Evolutionary conservation across 1,284 basidiomycete genomes (phyloP), one percentile per base, ranked within the genome.

Genomic region (Neonothopanus nambi): DNA sequence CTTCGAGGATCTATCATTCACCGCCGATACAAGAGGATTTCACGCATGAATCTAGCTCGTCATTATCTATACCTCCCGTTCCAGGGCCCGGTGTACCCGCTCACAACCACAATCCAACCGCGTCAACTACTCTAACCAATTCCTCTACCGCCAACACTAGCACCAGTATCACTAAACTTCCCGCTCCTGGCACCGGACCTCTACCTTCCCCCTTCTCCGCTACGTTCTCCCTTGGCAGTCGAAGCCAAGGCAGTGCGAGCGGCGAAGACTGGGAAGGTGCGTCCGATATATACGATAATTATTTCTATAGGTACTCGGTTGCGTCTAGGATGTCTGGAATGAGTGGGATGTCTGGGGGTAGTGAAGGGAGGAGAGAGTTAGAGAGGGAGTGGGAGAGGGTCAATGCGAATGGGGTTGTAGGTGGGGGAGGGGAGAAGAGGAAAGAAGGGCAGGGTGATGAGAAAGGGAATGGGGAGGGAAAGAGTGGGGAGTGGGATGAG

Each of bases 201-300:
- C 17, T 28, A 23, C 35, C 45, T 13, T 33, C 45, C 12, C 45
- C 45, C 33, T 33, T 35, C 9, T 47, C 45, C 17, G 8, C 28
- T 15, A 9, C 45, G 26, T 20, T 30, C 20, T 33, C 26, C 12
- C 17, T 33, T 3, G 11, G 20, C 23, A 33, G 20, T 17, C 12
- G 24, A 3, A 20, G 17, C 11, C 30, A 35, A 3, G 30, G 30
- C 30, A 33, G 30, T n/a, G 45, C 33, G 12, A 26, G 39, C 3
- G 51, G 51, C n/a, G 51, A 56, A n/a, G 49, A 55, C 35, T 56
- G 55, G 57, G 55, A 59, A 43, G 57, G 57, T 26, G 55, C 51
- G 28, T 58, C 54, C 6, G 57, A 59, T 47, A 59, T 59, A 12
- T 59, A 59, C 20, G 55, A 57, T 41, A 57, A 57, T 30, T 54